A percentile compares a stretch with the other conserved stretches of the same genome.
Evolutionary conservation across 2,329 filamentous ascomycete genomes (phyloP).

Genomic region (Cercospora zeae-maydis): DNA sequence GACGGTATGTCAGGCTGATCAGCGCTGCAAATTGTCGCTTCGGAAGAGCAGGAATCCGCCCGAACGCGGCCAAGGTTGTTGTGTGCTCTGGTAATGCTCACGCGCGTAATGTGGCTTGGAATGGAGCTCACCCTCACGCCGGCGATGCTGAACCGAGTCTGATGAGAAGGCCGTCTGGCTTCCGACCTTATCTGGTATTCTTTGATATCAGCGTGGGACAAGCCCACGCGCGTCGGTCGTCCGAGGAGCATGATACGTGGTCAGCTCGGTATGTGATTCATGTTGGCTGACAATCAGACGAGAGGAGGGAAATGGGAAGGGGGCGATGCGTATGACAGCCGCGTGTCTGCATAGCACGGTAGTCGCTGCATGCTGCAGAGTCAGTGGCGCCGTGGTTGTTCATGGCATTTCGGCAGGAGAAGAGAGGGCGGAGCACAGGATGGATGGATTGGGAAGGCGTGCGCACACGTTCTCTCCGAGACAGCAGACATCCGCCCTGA

Average conservation of each 20-base stretch:
- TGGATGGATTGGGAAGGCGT: neutral
- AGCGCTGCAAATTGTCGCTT: constrained; percentile 16
- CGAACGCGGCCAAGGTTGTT: constrained; percentile 21
- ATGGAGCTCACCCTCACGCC: constrained; percentile 25
- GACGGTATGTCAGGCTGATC: constrained; percentile 1
- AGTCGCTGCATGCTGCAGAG: neutral
- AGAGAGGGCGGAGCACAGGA: neutral
- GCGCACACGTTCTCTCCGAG: neutral
- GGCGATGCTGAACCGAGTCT: constrained; percentile 1
- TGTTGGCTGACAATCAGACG: neutral
- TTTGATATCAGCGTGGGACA: constrained; percentile 30
- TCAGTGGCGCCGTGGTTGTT: neutral
- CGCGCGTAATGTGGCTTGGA: constrained; percentile 16
- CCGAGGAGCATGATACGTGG: constrained; percentile 30
- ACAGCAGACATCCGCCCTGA: neutral
- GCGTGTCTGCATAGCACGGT: neutral
- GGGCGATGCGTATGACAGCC: neutral
- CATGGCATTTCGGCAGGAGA: neutral
- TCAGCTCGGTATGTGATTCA: neutral
- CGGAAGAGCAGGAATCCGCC: constrained; percentile 21
- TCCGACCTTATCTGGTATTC: constrained; percentile 26
- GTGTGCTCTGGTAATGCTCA: constrained; percentile 21
- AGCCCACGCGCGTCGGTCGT: constrained; percentile 29
- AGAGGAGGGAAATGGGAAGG: neutral
- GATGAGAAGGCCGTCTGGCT: constrained; percentile 19